These are phyloP conservation scores for Setomelanomma holmii DNA, from an alignment of 2,329 filamentous ascomycete genomes.

Conservation along the genomic window DNA sequence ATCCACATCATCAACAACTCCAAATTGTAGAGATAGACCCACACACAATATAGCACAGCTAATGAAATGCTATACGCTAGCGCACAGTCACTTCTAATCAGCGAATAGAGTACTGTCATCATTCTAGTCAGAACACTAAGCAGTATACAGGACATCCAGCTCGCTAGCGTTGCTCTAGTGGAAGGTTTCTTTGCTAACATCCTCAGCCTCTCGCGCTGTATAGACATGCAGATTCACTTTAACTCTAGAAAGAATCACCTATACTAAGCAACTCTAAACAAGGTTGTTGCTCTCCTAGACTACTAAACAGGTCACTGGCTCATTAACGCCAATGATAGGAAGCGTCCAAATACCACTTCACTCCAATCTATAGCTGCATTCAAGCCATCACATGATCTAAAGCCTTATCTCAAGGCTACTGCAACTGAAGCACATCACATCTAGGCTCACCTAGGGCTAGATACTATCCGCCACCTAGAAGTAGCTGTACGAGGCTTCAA, in stretches of 20 bases:
- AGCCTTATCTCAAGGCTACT: too few species aligned
- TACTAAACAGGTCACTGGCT: slow-evolving; percentile 8
- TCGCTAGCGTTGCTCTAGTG: background rate
- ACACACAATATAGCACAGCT: too few species aligned
- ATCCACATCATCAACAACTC: slow-evolving; percentile 3
- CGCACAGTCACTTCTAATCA: too few species aligned
- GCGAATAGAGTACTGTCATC: background rate
- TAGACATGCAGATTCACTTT: background rate
- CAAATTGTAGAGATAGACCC: too few species aligned
- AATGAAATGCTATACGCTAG: too few species aligned
- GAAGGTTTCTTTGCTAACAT: background rate
- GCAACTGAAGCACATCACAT: too few species aligned
- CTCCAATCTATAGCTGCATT: slow-evolving; percentile 1
- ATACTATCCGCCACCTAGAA: too few species aligned
- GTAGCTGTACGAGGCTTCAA: slow-evolving; percentile 1
- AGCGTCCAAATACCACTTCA: background rate
- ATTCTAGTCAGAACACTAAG: background rate
- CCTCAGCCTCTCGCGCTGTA: background rate
- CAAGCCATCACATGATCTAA: slow-evolving; percentile 1
- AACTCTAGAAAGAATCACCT: background rate
- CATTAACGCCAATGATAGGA: slow-evolving; percentile 2
- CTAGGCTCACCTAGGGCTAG: too few species aligned
- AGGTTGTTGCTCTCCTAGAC: slow-evolving; percentile 1
- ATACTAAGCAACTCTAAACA: background rate
- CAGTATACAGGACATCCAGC: background rate